Evolutionary conservation across 371 early-diverging fungal genomes (phyloP).

Genomic region (Actinomortierella wolfii): DNA sequence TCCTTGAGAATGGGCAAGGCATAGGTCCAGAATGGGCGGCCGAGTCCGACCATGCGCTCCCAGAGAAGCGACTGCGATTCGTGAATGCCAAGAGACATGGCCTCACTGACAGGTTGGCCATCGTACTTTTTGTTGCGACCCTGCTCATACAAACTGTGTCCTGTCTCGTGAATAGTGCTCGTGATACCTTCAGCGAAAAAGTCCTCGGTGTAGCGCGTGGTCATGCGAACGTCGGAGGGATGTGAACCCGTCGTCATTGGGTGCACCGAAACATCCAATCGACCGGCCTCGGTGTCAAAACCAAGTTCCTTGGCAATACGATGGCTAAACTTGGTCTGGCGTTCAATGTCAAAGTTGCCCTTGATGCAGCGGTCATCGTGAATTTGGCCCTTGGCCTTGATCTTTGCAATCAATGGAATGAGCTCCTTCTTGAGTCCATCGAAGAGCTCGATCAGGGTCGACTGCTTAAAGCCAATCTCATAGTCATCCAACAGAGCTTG

Average conservation of each 20-base stretch:
- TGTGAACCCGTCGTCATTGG: constrained; percentile 46
- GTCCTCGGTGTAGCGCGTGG: constrained; percentile 43
- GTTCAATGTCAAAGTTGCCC: constrained; percentile 38
- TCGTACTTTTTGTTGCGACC: constrained; percentile 37
- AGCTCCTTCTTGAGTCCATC: constrained; percentile 35
- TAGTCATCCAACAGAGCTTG: constrained; percentile 37
- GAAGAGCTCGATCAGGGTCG: constrained; percentile 39
- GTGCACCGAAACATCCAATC: constrained; percentile 45
- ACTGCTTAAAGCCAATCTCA: constrained; percentile 47
- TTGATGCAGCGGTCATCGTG: constrained; percentile 29
- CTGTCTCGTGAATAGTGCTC: constrained; percentile 49
- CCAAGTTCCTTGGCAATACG: constrained; percentile 47
- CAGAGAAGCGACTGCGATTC: constrained; percentile 49
- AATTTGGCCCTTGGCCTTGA: constrained; percentile 42
- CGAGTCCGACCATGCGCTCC: constrained; percentile 47
- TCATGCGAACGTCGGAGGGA: constrained; percentile 48
- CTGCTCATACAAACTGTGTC: constrained; percentile 50
- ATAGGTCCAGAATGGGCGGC: constrained; percentile 45
- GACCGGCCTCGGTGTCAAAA: constrained; percentile 46
- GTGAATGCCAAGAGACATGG: constrained; percentile 46
- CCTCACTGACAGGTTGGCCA: constrained; percentile 29
- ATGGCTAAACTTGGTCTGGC: constrained; percentile 43
- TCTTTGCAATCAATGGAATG: constrained; percentile 46
- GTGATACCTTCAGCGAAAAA: constrained; percentile 38
- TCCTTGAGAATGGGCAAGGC: constrained; percentile 38